Conservation (phyloP, 139 green algal species). For the Asterochloris erici region DNA sequence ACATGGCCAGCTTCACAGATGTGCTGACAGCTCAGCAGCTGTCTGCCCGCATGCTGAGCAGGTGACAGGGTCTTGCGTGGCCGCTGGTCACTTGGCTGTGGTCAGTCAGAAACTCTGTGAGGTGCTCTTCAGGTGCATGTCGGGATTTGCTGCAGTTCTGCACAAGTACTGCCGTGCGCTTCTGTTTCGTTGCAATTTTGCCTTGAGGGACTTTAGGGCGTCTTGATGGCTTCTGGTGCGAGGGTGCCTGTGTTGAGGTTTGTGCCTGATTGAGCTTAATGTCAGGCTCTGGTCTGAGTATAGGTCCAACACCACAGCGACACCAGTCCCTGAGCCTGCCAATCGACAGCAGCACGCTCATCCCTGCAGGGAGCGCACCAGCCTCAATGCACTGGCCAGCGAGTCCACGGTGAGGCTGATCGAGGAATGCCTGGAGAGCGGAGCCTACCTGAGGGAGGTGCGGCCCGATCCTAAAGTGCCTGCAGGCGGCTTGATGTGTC, state of each 20-base stretch:
- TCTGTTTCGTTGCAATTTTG: no score
- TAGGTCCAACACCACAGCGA: no score
- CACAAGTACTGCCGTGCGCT: no score
- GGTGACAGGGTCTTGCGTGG: constrained; percentile 2
- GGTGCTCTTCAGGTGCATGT: not conserved
- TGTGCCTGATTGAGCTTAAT: no score
- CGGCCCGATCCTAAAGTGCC: no score
- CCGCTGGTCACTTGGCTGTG: not conserved
- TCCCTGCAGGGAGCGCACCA: constrained; percentile 41
- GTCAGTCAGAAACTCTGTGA: not conserved
- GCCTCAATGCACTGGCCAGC: constrained; percentile 69
- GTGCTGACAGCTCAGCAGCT: constrained; percentile 67
- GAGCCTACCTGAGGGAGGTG: constrained; percentile 65
- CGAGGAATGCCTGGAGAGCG: constrained; percentile 46
- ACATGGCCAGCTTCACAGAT: constrained; percentile 62
- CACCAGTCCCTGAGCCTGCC: no score
- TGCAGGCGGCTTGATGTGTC: no score
- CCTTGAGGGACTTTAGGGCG: no score
- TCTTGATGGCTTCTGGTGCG: no score
- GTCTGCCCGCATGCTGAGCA: constrained; percentile 67
- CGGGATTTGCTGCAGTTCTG: not conserved
- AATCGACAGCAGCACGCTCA: no score
- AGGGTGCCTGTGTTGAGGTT: no score
- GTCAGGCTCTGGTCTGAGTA: no score
- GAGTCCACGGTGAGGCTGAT: constrained; percentile 69